Conservation (phyloP, 257 asterid genomes). For the Verbena officinalis region DNA sequence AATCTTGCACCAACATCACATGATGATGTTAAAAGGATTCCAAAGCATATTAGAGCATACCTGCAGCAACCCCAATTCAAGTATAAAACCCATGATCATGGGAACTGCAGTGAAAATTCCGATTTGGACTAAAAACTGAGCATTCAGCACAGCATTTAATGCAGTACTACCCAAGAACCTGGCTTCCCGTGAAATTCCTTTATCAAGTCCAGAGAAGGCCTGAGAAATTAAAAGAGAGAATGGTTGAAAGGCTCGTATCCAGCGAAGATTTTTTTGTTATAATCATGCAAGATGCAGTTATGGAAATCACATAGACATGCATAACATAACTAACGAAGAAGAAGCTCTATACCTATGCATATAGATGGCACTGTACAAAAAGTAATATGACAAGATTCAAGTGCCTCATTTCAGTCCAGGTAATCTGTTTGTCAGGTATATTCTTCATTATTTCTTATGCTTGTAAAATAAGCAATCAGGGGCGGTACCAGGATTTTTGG, state of each 20-base stretch:
- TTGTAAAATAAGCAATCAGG: background rate
- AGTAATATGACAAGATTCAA: background rate
- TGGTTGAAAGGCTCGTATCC: background rate
- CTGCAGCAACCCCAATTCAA: constrained; percentile 86
- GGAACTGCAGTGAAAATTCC: constrained; percentile 98
- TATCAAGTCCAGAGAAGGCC: constrained; percentile 99
- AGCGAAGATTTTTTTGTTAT: background rate
- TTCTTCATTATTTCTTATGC: constrained; percentile 4
- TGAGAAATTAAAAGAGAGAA: constrained; percentile 34
- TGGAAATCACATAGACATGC: background rate
- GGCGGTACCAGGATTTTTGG: too few species aligned
- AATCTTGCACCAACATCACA: constrained; percentile 18
- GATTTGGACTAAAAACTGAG: constrained; percentile 96
- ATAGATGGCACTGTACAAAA: background rate
- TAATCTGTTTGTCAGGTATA: background rate
- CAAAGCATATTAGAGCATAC: constrained; percentile 39
- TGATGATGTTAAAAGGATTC: constrained; percentile 9
- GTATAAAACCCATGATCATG: constrained; percentile 94
- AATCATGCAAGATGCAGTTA: constrained; percentile 5
- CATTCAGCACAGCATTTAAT: constrained; percentile 80
- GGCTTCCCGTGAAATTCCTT: constrained; percentile 69
- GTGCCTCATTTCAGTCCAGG: background rate
- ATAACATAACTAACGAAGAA: constrained; percentile 15
- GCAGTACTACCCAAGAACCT: constrained; percentile 77
- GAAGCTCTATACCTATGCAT: background rate